phyloP scores from a whole-genome alignment of 2,329 filamentous ascomycete genomes.

The Ophiobolus disseminans region DNA sequence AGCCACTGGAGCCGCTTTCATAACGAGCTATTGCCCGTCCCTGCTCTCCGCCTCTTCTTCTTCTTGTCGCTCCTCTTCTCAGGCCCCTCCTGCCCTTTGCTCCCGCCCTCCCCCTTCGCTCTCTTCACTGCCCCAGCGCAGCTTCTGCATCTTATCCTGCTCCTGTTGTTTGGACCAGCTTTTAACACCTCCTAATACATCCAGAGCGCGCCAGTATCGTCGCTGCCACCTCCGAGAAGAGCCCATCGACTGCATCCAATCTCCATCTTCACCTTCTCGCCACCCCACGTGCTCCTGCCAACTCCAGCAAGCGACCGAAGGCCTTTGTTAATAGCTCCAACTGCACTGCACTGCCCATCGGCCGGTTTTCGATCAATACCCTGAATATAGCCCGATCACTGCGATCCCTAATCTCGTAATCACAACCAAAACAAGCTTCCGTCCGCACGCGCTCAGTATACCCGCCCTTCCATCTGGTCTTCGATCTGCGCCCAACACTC shows the following conservation, averaged over 20 bases:
- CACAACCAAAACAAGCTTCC: constrained; percentile 32
- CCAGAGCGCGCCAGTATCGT: constrained; percentile 48
- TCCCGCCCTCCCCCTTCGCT: constrained; percentile 53
- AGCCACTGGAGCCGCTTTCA: constrained; percentile 17
- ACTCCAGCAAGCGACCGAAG: constrained; percentile 24
- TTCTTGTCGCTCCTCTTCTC: constrained; percentile 60
- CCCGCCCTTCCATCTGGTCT: constrained; percentile 13
- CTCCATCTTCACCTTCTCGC: constrained; percentile 22
- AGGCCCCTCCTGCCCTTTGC: constrained; percentile 25
- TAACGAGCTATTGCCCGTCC: constrained; percentile 25
- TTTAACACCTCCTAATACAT: constrained; percentile 40
- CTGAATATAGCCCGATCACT: constrained; percentile 40
- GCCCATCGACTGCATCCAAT: constrained; percentile 14
- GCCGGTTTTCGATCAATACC: constrained; percentile 44
- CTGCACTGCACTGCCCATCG: constrained; percentile 47
- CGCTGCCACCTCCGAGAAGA: constrained; percentile 40
- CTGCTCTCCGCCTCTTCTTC: constrained; percentile 51
- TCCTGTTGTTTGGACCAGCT: constrained; percentile 39
- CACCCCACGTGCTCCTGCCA: constrained; percentile 25
- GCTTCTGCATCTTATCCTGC: constrained; percentile 49
- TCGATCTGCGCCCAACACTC: constrained; percentile 26
- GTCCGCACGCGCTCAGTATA: constrained; percentile 29
- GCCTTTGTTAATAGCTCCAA: constrained; percentile 48
- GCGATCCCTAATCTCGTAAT: constrained; percentile 53
- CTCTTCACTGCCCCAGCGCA: constrained; percentile 56